Evolutionary conservation across 2,329 filamentous ascomycete species (phyloP).

Genomic region (Juglanconis sp.): DNA sequence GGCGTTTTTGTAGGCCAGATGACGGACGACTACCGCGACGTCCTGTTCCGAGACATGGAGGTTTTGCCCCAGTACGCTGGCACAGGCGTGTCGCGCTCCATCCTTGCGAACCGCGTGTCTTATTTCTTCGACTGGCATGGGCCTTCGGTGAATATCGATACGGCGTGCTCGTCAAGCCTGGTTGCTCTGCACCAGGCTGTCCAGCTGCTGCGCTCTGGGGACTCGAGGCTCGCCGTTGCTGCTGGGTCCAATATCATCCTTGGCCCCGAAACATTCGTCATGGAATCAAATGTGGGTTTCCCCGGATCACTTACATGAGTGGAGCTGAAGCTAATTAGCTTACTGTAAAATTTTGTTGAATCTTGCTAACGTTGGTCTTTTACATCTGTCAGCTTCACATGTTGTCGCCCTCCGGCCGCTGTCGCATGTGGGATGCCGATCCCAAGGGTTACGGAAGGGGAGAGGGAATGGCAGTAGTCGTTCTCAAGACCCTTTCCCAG

Average conservation of each 20-base stretch:
- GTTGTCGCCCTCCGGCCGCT: too few species aligned
- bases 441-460: slow-evolving; percentile 52
- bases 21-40: slow-evolving; percentile 23
- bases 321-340: too few species aligned
- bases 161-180: slow-evolving; percentile 39
- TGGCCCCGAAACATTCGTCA: too few species aligned
- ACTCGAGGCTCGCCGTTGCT: slow-evolving; percentile 30
- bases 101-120: slow-evolving; percentile 34
- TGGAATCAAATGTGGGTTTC: too few species aligned
- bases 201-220: slow-evolving; percentile 28
- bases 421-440: too few species aligned
- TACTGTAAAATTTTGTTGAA: too few species aligned
- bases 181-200: slow-evolving; percentile 36
- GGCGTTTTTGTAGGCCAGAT: slow-evolving; percentile 25
- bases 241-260: slow-evolving; percentile 32
- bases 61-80: slow-evolving; percentile 23
- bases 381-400: too few species aligned
- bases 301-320: too few species aligned
- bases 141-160: slow-evolving; percentile 38
- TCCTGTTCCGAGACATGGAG: slow-evolving; percentile 24
- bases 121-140: slow-evolving; percentile 38
- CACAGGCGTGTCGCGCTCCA: slow-evolving; percentile 28
- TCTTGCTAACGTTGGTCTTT: too few species aligned
- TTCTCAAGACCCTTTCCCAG: slow-evolving; percentile 43
- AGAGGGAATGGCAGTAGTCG: slow-evolving; percentile 44